These are phyloP conservation scores for Ogataea corticis DNA, from an alignment of 805 yeast genomes.

Conservation along the genomic window DNA sequence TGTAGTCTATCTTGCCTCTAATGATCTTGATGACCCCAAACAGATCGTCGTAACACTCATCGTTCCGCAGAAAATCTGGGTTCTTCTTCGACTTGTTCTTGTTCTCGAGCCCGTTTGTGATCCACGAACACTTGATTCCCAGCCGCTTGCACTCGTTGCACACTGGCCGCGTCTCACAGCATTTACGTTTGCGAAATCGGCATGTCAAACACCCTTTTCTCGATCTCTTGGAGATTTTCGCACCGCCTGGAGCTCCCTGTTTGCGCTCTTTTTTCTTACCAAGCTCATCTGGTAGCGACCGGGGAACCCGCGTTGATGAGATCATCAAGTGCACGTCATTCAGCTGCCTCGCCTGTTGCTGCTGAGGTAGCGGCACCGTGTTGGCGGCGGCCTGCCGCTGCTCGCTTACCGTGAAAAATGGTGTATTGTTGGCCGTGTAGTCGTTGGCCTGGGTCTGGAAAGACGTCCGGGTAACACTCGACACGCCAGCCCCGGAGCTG, in stretches of 20 bases:
- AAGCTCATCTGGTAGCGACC: constrained; percentile 17
- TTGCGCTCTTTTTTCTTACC: constrained; percentile 3
- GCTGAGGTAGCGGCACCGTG: constrained; percentile 4
- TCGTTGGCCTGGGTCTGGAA: constrained; percentile 3
- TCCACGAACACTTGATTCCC: constrained; percentile 27
- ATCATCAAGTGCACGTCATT: background rate
- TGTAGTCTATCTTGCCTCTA: constrained; percentile 28
- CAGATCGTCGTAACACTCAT: constrained; percentile 25
- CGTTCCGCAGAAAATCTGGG: constrained; percentile 23
- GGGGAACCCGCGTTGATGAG: constrained; percentile 10
- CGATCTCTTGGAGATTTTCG: constrained; percentile 25
- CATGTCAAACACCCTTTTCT: constrained; percentile 39
- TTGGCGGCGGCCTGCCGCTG: background rate
- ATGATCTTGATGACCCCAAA: constrained; percentile 28
- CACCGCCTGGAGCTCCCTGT: background rate
- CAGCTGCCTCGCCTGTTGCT: constrained; percentile 2
- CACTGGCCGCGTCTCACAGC: constrained; percentile 42
- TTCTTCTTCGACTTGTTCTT: constrained; percentile 27
- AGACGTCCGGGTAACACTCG: background rate
- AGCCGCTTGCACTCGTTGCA: constrained; percentile 33
- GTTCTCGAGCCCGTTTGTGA: constrained; percentile 24
- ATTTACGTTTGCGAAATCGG: constrained; percentile 42
- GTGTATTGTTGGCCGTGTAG: constrained; percentile 8
- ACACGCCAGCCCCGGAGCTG: background rate
- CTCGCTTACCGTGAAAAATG: background rate